Evolutionary conservation across 129 eudicot species (phyloP).

Genomic region (Flaveria ramosissima): DNA sequence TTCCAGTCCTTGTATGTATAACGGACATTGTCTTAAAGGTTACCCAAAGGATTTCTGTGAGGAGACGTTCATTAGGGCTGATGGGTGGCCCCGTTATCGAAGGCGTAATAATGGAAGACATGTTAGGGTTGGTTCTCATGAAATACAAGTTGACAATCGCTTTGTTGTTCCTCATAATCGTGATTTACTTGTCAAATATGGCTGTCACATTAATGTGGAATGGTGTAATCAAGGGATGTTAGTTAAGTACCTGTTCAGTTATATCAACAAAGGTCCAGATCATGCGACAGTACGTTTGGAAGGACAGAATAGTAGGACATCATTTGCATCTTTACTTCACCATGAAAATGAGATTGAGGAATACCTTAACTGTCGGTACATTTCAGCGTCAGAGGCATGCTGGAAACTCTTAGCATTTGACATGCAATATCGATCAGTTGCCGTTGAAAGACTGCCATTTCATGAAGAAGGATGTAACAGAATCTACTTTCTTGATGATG

Average conservation of each 20-base stretch:
- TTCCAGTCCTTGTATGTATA: not conserved
- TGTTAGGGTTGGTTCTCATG: not conserved
- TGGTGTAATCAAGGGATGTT: conserved; percentile 7
- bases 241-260: not conserved
- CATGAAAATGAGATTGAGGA: not conserved
- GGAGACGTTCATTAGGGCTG: not conserved
- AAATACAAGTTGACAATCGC: conserved; percentile 1
- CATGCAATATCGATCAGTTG: not conserved
- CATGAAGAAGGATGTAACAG: no score
- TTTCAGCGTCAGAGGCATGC: not conserved
- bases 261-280: not conserved
- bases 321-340: not conserved
- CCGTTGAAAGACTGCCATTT: no score
- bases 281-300: no score
- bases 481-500: not conserved
- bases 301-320: not conserved
- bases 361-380: not conserved
- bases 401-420: not conserved
- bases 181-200: not conserved
- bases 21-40: not conserved
- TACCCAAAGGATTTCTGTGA: not conserved
- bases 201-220: not conserved
- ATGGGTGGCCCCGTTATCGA: conserved; percentile 3
- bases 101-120: not conserved
- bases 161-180: not conserved